A percentile compares a stretch with the other conserved stretches of the same genome.
Conservation (phyloP, 345 rosid species). For the Acer saccharum region DNA sequence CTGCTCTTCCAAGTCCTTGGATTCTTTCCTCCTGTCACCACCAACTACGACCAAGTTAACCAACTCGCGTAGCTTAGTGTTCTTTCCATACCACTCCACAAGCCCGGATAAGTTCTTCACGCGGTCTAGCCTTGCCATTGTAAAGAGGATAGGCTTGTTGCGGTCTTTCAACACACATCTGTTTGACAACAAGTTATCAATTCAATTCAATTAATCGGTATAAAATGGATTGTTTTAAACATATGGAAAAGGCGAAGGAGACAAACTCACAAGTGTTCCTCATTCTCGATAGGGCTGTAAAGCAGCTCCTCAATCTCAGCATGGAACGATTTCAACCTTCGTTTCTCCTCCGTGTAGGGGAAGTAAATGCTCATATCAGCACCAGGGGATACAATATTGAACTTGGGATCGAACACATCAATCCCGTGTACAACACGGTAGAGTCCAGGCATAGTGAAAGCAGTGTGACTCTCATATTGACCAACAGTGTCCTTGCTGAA, state of each 20-base stretch:
- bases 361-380: constrained; percentile 78
- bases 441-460: constrained; percentile 89
- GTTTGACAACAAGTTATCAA: neutral
- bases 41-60: constrained; percentile 91
- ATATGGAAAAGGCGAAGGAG: neutral
- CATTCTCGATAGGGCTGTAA: constrained; percentile 79
- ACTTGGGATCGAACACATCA: constrained; percentile 91
- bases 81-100: constrained; percentile 96
- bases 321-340: constrained; percentile 72
- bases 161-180: constrained; percentile 84
- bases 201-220: neutral
- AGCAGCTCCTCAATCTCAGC: constrained; percentile 83
- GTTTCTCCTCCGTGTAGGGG: constrained; percentile 69
- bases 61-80: constrained; percentile 59
- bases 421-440: constrained; percentile 93
- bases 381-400: constrained; percentile 83
- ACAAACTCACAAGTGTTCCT: constrained; percentile 75
- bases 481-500: constrained; percentile 82
- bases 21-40: constrained; percentile 88
- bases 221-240: neutral
- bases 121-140: constrained; percentile 96
- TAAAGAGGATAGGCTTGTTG: constrained; percentile 82
- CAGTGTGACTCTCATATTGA: constrained; percentile 90
- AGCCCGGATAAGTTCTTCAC: constrained; percentile 88
- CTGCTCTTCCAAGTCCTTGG: constrained; percentile 87